Evolutionary conservation across 2,329 filamentous ascomycete genomes (phyloP).

Genomic region (Cytospora piceae): DNA sequence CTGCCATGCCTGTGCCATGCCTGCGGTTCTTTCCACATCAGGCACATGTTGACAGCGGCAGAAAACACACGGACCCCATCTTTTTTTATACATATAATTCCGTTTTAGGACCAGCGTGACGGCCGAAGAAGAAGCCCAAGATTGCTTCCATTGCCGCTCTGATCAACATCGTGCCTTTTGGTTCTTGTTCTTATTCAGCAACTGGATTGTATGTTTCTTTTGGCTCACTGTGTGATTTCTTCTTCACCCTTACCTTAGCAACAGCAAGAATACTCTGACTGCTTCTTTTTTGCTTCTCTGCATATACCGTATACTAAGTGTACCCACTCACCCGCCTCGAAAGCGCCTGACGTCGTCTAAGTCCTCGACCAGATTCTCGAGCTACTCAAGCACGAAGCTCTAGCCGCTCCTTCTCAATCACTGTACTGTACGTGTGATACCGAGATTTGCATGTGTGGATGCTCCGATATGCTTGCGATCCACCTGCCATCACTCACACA

Average conservation of each 20-base stretch:
- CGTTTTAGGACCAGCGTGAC: background rate
- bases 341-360: conserved; percentile 9
- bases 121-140: background rate
- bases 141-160: background rate
- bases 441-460: conserved; percentile 20
- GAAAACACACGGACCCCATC: background rate
- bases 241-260: background rate
- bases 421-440: conserved; percentile 15
- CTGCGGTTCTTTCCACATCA: background rate
- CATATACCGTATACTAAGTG: background rate
- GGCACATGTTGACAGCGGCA: background rate
- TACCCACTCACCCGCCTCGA: conserved; percentile 14
- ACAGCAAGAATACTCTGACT: background rate
- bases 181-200: conserved; percentile 7
- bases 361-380: conserved; percentile 5
- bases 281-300: background rate
- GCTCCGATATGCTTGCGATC: conserved; percentile 17
- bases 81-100: background rate
- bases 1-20: background rate
- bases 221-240: conserved; percentile 3
- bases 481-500: background rate
- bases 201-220: conserved; percentile 3
- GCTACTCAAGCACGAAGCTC: conserved; percentile 3
- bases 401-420: conserved; percentile 17
- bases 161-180: conserved; percentile 11